Evolutionary conservation across 1,139 yeast species (phyloP).

Genomic region (Casaregolazyma suthepensis): DNA sequence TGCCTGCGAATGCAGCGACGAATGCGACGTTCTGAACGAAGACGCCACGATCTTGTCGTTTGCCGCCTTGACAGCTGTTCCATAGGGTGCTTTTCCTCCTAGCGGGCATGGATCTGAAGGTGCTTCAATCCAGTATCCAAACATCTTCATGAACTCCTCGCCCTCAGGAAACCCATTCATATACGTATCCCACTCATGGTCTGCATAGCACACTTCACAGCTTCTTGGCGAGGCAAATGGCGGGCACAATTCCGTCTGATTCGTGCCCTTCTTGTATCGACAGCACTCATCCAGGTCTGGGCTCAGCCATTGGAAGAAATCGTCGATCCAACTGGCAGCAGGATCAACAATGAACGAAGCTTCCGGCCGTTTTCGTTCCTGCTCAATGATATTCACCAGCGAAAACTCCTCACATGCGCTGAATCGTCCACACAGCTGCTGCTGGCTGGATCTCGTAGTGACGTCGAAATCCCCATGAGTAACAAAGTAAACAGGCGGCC

Average conservation of each 20-base stretch:
- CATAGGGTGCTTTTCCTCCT: constrained; percentile 93
- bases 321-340: constrained; percentile 89
- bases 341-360: constrained; percentile 72
- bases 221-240: constrained; percentile 65
- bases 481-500: constrained; percentile 89
- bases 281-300: constrained; percentile 88
- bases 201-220: constrained; percentile 64
- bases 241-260: constrained; percentile 50
- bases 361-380: constrained; percentile 65
- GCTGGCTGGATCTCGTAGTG: constrained; percentile 57
- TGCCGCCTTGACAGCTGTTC: constrained; percentile 48
- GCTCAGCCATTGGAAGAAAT: constrained; percentile 77
- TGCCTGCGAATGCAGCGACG: constrained; percentile 69
- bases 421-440: constrained; percentile 78
- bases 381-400: constrained; percentile 75
- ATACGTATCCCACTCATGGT: constrained; percentile 57
- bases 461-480: constrained; percentile 48
- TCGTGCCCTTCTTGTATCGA: constrained; percentile 43
- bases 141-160: constrained; percentile 63
- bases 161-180: constrained; percentile 86
- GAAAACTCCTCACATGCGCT: constrained; percentile 77
- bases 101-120: constrained; percentile 91
- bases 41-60: constrained; percentile 46
- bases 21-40: constrained; percentile 73
- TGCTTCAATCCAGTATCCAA: constrained; percentile 73